Conservation (phyloP, 768 basidiomycete species). For the Agaricus subrufescens region DNA sequence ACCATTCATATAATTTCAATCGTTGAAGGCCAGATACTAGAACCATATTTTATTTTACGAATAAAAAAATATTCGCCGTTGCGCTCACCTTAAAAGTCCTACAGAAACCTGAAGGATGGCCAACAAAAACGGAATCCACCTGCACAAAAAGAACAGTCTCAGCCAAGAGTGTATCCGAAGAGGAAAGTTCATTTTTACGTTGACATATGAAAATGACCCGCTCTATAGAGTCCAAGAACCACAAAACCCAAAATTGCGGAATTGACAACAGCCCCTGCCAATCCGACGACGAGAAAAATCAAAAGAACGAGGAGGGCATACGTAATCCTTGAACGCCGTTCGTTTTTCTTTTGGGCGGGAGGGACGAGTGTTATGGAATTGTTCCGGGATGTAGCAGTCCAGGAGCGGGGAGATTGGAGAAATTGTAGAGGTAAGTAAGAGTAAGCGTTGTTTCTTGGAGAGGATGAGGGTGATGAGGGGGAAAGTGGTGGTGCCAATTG, state of each 20-base stretch:
- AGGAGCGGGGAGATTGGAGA: slow-evolving; percentile 1
- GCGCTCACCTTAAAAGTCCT: slow-evolving; percentile 34
- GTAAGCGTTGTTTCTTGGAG: background rate
- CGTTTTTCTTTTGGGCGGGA: slow-evolving; percentile 23
- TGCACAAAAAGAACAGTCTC: slow-evolving; percentile 10
- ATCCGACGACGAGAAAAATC: slow-evolving; percentile 33
- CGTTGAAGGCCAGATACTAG: slow-evolving; percentile 40
- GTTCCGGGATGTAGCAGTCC: background rate
- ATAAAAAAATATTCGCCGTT: background rate
- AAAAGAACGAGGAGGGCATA: slow-evolving; percentile 44
- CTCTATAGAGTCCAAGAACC: slow-evolving; percentile 39
- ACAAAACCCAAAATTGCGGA: slow-evolving; percentile 42
- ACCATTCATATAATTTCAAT: slow-evolving; percentile 34
- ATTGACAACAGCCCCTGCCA: slow-evolving; percentile 42
- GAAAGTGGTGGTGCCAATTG: too few relatives aligned
- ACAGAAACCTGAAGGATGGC: slow-evolving; percentile 38
- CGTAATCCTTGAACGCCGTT: slow-evolving; percentile 40
- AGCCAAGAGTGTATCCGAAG: background rate
- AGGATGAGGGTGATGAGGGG: background rate
- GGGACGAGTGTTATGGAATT: slow-evolving; percentile 15
- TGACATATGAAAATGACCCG: slow-evolving; percentile 45
- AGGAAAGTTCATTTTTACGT: slow-evolving; percentile 29
- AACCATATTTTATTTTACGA: background rate
- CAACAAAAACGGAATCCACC: slow-evolving; percentile 44
- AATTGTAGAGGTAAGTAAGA: slow-evolving; percentile 14